Base-by-base conservation (phyloP, 2,329 filamentous ascomycete species). In the Fusarium pininemorale region DNA sequence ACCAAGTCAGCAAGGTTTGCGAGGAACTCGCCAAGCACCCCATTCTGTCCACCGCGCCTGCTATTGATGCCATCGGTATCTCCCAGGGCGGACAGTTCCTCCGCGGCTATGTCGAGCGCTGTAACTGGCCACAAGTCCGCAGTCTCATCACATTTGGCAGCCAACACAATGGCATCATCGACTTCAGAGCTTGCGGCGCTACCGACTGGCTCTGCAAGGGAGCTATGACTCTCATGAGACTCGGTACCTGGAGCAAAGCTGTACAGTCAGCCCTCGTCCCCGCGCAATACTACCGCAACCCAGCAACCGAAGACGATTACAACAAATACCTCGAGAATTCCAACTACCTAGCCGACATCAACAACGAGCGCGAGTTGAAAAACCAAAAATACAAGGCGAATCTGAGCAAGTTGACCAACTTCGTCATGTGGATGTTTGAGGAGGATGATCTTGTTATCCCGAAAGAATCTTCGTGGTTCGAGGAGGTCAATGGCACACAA, bases 51-150 rank as follows among this genome's bases (percentile, higher is more conserved):
- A 93, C 92, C 12, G 93, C 94, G 1, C 93, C 93, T 0, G 94
- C 92, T 72, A 88, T 98, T 80, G 96, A 98, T 83, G 96, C 95
- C 39, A 85, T 99, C 41, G 96, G 96, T 35, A 98, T 99, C 86
- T 96, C 93, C 20, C 96, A 99, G 83, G 96, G 96, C 72, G 96
- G 96, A 3, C 94, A 98, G 82, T 98, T 99, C 85, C 89, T 99
- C n/a, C 91, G 96, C 67, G 96, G 89, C 30, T 95, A 97, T 81
- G 87, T 98, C 73, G 91, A 99, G 87, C 90, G 94, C 48, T 99
- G 96, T 87, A 96, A 95, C 81, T 79, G 78, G 39, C 92, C 94
- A 0, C 91, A 90, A 8, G 89, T 98, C 18, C 89, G 90, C 74
- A 95, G 90, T 80, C 89, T 98, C 42, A 89, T 98, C 72, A 98